Evolutionary conservation across 2,329 filamentous ascomycete genomes (phyloP).

Genomic region (Epicoccum nigrum): DNA sequence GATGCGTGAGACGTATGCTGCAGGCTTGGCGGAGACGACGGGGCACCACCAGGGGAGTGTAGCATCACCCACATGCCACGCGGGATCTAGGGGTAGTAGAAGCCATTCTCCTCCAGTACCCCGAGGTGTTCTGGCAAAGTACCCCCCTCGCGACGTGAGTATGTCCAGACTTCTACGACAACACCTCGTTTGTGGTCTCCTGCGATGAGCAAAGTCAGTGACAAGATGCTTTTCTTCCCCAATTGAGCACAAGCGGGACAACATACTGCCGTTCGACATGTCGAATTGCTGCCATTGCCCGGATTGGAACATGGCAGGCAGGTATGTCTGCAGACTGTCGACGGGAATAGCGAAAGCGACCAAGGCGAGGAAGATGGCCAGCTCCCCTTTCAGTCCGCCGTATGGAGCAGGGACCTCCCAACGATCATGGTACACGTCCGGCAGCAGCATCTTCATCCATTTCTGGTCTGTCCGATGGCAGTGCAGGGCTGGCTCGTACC

Average conservation of each 20-base stretch:
- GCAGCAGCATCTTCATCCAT: constrained; percentile 33
- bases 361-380: constrained; percentile 42
- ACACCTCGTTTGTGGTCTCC: constrained; percentile 34
- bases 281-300: constrained; percentile 27
- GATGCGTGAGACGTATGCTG: too few species aligned
- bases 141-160: not conserved
- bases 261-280: not conserved
- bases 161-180: constrained; percentile 33
- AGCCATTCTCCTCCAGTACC: not conserved
- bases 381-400: constrained; percentile 39
- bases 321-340: constrained; percentile 5
- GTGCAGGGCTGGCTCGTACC: constrained; percentile 14
- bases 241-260: too few species aligned
- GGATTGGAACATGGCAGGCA: constrained; percentile 26
- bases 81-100: not conserved
- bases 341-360: constrained; percentile 32
- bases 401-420: not conserved
- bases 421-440: constrained; percentile 33
- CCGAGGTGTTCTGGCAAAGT: not conserved
- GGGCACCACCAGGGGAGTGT: too few species aligned
- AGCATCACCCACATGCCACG: too few species aligned
- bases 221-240: too few species aligned
- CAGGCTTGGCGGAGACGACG: too few species aligned
- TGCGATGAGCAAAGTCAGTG: not conserved
- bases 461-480: constrained; percentile 15